A percentile compares a stretch with the other conserved stretches of the same genome.
These are phyloP conservation scores for Wickerhamiella musiphila DNA, from an alignment of 805 yeast species.

Conservation along the genomic window DNA sequence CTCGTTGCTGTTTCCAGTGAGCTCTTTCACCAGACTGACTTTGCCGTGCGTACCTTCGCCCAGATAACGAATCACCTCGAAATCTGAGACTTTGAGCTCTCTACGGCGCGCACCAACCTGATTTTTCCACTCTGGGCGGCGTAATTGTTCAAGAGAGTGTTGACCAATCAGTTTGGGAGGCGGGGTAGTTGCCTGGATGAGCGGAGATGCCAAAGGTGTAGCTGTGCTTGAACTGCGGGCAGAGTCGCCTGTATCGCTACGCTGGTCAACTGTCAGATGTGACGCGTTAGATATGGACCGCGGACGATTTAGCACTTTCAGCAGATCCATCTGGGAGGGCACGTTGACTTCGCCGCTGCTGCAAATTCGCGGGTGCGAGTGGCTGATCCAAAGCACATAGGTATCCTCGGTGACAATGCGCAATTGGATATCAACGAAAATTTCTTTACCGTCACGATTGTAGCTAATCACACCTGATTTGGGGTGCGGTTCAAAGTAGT, in stretches of 20 bases:
- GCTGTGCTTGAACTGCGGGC: not conserved
- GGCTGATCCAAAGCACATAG: conserved; percentile 70
- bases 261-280: too few species aligned
- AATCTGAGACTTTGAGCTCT: conserved; percentile 55
- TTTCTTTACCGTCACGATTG: conserved; percentile 49
- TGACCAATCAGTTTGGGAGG: not conserved
- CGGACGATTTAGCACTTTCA: not conserved
- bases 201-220: conserved; percentile 1
- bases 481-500: conserved; percentile 22
- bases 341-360: conserved; percentile 15
- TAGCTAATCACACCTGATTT: conserved; percentile 26
- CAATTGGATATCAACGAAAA: conserved; percentile 64
- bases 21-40: conserved; percentile 51
- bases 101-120: conserved; percentile 52
- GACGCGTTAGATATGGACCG: not conserved
- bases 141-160: not conserved
- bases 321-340: conserved; percentile 36
- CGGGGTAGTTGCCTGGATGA: conserved; percentile 4
- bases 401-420: conserved; percentile 45
- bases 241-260: conserved; percentile 6
- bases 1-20: conserved; percentile 41
- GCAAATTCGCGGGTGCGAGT: conserved; percentile 27
- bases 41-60: conserved; percentile 97
- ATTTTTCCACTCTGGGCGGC: conserved; percentile 12
- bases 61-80: conserved; percentile 52